Evolutionary conservation across 1,284 basidiomycete genomes (phyloP), one percentile per base, ranked within the genome.

Genomic region (Ceratobasidium sp.): DNA sequence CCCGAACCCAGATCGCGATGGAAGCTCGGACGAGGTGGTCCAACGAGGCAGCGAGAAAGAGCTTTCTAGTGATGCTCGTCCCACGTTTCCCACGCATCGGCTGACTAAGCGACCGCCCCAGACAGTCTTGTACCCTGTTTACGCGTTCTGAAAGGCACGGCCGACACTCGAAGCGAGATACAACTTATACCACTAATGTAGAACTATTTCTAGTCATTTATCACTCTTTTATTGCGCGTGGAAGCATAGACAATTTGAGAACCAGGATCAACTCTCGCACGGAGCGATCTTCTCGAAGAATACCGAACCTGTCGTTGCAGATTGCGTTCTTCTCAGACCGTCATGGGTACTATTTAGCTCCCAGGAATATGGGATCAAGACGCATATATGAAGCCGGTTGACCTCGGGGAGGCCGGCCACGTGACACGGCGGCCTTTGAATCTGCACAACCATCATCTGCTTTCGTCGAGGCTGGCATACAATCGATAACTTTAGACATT

Each of bases 1-100:
- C 69, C 69, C 19, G 27, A 31, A 46, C 69, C 69, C 69, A 72
- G 58, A 61, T 61, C 69, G 66, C 69, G 69, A 61, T 72, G 69
- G 69, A 72, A 62, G 46, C 58, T 72, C 69, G 69, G 41, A 29
- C 66, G 66, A 71, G 66, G 53, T 59, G 22, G 14, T 13, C 19
- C 56, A 31, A 22, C 66, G 29, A 54, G 24, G 24, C 69, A 48
- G 58, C 69, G 37, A 66, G 64, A 51, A n/a, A 34, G 66, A 59
- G 19, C 54, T 46, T 71, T 71, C 68, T 31, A 72, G 59, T 27
- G 34, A 39, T n/a, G 34, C 24, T 63, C 39, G 61, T 34, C 34
- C 22, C 31, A n/a, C 14, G 46, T 62, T 72, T 72, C 69, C 58
- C 69, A 72, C 69, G 69, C 69, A 31, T 51, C 29, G 2, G 56